Conservation (phyloP, 2,329 filamentous ascomycete genomes). For the Aspergillus sp. region DNA sequence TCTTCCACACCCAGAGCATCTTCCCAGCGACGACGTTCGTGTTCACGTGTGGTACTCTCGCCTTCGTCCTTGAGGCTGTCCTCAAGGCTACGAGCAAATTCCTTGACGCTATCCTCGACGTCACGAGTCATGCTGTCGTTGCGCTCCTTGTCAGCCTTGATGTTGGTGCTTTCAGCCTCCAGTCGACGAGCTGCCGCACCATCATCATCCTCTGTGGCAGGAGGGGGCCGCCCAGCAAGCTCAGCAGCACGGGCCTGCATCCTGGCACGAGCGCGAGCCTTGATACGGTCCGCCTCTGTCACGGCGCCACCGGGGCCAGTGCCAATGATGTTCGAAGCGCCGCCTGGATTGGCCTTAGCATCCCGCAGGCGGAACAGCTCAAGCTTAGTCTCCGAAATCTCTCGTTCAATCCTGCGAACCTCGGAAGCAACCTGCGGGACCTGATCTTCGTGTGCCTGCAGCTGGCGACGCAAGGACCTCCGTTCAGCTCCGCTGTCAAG, state of each 20-base stretch:
- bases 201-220: conserved; percentile 60
- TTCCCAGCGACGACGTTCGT: conserved; percentile 90
- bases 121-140: conserved; percentile 96
- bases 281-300: conserved; percentile 88
- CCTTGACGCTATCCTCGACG: conserved; percentile 89
- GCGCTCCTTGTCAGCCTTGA: conserved; percentile 78
- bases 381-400: conserved; percentile 81
- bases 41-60: conserved; percentile 68
- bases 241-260: conserved; percentile 97
- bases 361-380: conserved; percentile 92
- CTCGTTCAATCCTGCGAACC: conserved; percentile 81
- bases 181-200: conserved; percentile 72
- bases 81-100: conserved; percentile 77
- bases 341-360: conserved; percentile 80
- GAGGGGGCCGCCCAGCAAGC: conserved; percentile 72
- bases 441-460: conserved; percentile 81
- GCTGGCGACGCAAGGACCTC: conserved; percentile 74
- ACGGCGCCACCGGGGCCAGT: conserved; percentile 85
- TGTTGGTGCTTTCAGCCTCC: conserved; percentile 76
- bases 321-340: conserved; percentile 72
- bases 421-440: conserved; percentile 87
- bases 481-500: conserved; percentile 83
- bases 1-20: conserved; percentile 94
- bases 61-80: conserved; percentile 76
- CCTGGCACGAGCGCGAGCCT: conserved; percentile 91